Evolutionary conservation across 2,329 filamentous ascomycete genomes (phyloP).

Genomic region (Fusarium kyushuense): DNA sequence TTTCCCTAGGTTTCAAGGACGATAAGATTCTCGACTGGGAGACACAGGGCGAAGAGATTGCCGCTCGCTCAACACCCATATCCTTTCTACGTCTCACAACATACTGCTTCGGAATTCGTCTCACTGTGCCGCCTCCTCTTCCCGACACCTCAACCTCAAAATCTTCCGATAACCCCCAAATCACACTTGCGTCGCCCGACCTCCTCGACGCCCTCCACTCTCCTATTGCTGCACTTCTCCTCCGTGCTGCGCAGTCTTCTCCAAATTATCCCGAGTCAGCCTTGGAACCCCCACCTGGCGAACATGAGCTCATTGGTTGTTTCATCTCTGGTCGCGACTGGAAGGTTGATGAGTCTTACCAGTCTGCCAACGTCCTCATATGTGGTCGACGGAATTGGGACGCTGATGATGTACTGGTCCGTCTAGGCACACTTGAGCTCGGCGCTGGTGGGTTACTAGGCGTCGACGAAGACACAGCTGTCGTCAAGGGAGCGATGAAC

Average conservation of each 20-base stretch:
- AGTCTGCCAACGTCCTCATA: conserved; percentile 49
- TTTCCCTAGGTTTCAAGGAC: conserved; percentile 53
- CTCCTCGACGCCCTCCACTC: conserved; percentile 39
- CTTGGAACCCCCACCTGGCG: conserved; percentile 40
- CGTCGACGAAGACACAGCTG: conserved; percentile 42
- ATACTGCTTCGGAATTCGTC: conserved; percentile 51
- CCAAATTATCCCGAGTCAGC: conserved; percentile 26
- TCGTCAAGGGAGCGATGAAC: conserved; percentile 48
- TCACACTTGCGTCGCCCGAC: conserved; percentile 41
- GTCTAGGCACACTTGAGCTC: conserved; percentile 50
- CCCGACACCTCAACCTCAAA: conserved; percentile 19
- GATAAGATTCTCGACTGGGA: conserved; percentile 53
- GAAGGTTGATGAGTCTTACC: conserved; percentile 45
- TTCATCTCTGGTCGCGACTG: conserved; percentile 51
- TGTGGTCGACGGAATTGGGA: conserved; percentile 49
- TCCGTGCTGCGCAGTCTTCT: conserved; percentile 34
- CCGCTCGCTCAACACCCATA: conserved; percentile 44
- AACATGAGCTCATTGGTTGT: conserved; percentile 46
- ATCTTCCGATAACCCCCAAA: conserved; percentile 22
- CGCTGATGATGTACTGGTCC: conserved; percentile 46
- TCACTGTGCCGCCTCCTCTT: conserved; percentile 35
- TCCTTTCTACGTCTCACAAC: conserved; percentile 52
- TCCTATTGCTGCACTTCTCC: conserved; percentile 40
- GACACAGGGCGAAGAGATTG: conserved; percentile 51
- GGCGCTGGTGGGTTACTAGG: conserved; percentile 45